phyloP scores from a whole-genome alignment of 169 alveolate species.

The Plasmodium fragile region DNA sequence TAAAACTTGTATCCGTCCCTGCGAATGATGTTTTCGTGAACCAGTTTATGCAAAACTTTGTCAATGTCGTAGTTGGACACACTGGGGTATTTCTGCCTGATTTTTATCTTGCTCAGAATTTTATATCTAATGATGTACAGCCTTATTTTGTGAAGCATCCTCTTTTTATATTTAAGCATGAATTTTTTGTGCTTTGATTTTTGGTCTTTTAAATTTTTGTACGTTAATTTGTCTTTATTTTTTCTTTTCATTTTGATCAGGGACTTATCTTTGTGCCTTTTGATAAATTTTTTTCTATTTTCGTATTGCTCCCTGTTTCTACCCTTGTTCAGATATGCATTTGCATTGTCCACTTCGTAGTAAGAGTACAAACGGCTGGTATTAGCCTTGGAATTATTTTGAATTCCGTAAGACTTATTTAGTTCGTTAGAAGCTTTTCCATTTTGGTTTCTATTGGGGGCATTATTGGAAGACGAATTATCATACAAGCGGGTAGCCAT shows the following conservation, averaged over 20 bases:
- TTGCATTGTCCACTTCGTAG: not conserved
- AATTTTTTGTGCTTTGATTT: not conserved
- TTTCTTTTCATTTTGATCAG: not conserved
- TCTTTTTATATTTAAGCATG: constrained; percentile 18
- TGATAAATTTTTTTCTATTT: not conserved
- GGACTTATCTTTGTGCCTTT: not conserved
- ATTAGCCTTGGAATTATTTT: not conserved
- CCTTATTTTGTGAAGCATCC: constrained; percentile 7
- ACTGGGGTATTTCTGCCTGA: constrained; percentile 14
- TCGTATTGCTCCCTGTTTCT: not conserved
- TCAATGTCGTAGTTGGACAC: constrained; percentile 46
- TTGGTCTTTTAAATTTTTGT: not conserved
- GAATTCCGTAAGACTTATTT: not conserved
- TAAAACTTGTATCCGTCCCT: constrained; percentile 2
- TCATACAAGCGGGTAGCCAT: not conserved
- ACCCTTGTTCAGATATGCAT: not conserved
- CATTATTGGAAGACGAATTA: not conserved
- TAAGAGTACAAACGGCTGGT: not conserved
- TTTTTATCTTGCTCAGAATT: constrained; percentile 31
- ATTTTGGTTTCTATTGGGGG: not conserved
- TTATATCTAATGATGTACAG: constrained; percentile 34
- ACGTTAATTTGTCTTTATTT: not conserved
- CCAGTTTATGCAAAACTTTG: constrained; percentile 21
- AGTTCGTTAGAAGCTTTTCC: not conserved
- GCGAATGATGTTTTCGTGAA: constrained; percentile 23